phyloP scores from a whole-genome alignment of 805 yeast species.

The Wickerhamiella slavikovae region DNA sequence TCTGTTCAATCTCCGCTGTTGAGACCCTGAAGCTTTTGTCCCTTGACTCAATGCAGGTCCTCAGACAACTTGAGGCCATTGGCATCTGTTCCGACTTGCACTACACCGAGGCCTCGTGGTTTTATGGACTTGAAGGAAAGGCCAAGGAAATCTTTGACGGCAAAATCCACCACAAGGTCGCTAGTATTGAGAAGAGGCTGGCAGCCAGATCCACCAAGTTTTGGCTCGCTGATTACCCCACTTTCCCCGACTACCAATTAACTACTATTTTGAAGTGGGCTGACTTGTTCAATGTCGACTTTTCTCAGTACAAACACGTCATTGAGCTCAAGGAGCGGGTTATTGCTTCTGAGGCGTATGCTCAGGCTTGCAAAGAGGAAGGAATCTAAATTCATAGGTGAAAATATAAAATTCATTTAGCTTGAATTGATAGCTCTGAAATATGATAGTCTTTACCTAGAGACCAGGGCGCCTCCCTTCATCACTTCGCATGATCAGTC shows the following conservation, averaged over 20 bases:
- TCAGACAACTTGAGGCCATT: slow-evolving; percentile 1
- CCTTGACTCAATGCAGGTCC: too few species aligned
- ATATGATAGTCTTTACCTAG: too few species aligned
- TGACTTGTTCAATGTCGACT: not conserved
- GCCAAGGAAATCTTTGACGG: not conserved
- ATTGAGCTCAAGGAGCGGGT: slow-evolving; percentile 3
- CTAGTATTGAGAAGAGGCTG: slow-evolving; percentile 2
- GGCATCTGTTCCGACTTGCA: slow-evolving; percentile 2
- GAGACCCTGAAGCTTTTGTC: slow-evolving; percentile 1
- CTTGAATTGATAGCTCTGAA: too few species aligned
- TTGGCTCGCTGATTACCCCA: slow-evolving; percentile 4
- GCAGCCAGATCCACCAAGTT: not conserved
- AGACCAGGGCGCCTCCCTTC: too few species aligned
- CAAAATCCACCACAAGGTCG: not conserved
- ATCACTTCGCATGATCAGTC: too few species aligned
- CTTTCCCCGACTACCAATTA: slow-evolving; percentile 5
- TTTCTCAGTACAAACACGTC: slow-evolving; percentile 2
- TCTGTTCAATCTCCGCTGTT: slow-evolving; percentile 2
- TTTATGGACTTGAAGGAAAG: not conserved
- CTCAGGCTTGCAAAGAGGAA: slow-evolving; percentile 6
- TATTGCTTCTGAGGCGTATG: slow-evolving; percentile 1
- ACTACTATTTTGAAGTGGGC: slow-evolving; percentile 5
- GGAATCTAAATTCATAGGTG: too few species aligned
- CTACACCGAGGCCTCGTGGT: not conserved
- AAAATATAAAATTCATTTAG: too few species aligned